Base-by-base conservation (phyloP, 305 asterid genomes). In the Stenogyne calaminthoides region DNA sequence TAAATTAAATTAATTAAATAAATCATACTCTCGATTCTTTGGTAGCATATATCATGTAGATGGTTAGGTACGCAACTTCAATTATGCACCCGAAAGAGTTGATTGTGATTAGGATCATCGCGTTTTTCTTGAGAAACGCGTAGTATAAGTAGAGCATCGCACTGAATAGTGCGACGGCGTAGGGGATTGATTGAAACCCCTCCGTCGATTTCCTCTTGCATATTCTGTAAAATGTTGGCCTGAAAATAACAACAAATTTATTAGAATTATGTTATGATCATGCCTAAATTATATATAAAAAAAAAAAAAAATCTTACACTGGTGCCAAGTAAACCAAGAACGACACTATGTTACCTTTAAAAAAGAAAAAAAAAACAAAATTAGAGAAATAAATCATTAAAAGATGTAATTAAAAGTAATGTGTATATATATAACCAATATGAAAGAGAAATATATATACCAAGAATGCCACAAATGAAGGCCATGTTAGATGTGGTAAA, bases 291-390 rank as follows among this genome's bases (percentile, higher is more conserved):
- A n/a, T n/a, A n/a, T n/a, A 25, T 25, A 51, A 52, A 51, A 49
- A 10, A 20, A 22, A 7, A 2, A 10, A 14, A 29, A 0, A 34
- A 18, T 12, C 76, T 14, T 86, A 91, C 95, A 84, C 18, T 1
- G 97, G 97, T 9, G 97, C 82, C 84, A 91, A 61, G 84, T 72
- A 91, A 74, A 91, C 97, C 93, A 91, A 63, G 87, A 91, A 89
- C 74, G 96, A 89, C 79, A 91, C 90, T 0, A 83, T 72, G 71
- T 89, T 91, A 74, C 97, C 97, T 88, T 67, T 37, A 51, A 67
- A 42, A 60, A 2, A 25, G 11, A 0, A 12, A 32, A 25, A 0
- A n/a, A 1, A 36, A 32, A 4, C 6, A 4, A 4, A 32, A 0
- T 1, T 8, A 2, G 16, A 52, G 10, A 52, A 16, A 6, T 18